Evolutionary conservation across 2,329 filamentous ascomycete species (phyloP), one percentile per base, ranked within the genome.

Genomic region (Chrysosporium queenslandicum): DNA sequence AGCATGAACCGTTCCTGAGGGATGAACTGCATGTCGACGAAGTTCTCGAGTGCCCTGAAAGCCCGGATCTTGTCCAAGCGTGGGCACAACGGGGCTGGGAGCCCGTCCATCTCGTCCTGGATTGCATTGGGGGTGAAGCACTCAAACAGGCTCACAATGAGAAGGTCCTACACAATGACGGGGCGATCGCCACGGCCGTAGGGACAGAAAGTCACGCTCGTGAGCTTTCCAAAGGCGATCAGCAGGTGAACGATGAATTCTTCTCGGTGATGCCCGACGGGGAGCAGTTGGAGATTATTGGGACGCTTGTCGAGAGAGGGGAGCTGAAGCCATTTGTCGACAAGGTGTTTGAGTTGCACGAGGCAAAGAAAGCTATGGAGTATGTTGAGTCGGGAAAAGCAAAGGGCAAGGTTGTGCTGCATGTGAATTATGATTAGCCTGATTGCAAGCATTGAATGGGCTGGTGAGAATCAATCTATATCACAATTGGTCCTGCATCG

Each of bases 91-190:
- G 60, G 2, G 56, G 56, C 9, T 70, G 66, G 63, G 53, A 55
- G 0, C 66, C 68, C 0, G 68, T 71, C 7, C 68, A 72, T 57
- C 54, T 72, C 6, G 67, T 72, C 8, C 55, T 73, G 21, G 70
- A 73, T 48, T 71, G 68, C 51, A 58, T 63, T 11, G 68, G 66
- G 27, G 60, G 60, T 2, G 55, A 63, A 29, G 63, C 64, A 36
- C 64, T 69, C 53, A 60, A 55, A n/a, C 63, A 68, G 41, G 62
- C 62, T 14, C 65, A 69, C 58, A 62, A 60, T 2, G 57, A 62
- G 0, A 50, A 59, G 20, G 63, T 70, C 4, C 61, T 71, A 11
- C 63, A 62, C 40, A 62, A 68, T 40, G 56, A 60, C 61, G 3
- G 59, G 57, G 23, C 63, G 64, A 3, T 56, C 62, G 5, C 50